A percentile compares a stretch with the other conserved stretches of the same genome.
These are phyloP conservation scores for Zanthoxylum bungeanum DNA, from an alignment of 345 rosid genomes.

Conservation along the genomic window DNA sequence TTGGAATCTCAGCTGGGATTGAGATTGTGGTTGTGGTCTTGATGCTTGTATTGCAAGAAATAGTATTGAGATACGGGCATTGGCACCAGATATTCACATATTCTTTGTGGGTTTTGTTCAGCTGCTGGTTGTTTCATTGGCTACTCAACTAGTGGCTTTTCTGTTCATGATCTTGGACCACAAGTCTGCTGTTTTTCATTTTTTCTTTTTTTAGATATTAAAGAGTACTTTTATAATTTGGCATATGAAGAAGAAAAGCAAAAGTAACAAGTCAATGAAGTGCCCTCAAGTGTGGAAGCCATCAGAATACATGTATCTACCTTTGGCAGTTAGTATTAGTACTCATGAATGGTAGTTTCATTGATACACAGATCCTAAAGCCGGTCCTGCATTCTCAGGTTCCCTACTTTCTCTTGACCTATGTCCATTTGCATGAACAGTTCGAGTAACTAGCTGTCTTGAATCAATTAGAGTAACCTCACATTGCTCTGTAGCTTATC, in stretches of 20 bases:
- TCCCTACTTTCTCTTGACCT: neutral
- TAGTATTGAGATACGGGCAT: constrained; percentile 48
- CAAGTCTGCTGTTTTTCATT: constrained; percentile 37
- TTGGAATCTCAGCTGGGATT: constrained; percentile 64
- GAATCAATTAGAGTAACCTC: neutral
- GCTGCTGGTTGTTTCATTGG: constrained; percentile 74
- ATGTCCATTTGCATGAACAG: neutral
- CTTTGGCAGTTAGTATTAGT: constrained; percentile 72
- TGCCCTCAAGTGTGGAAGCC: constrained; percentile 88
- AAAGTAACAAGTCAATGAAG: constrained; percentile 44
- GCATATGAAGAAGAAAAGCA: neutral
- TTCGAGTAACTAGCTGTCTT: neutral
- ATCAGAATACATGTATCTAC: constrained; percentile 68
- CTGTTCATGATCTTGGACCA: constrained; percentile 67
- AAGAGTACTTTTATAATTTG: neutral
- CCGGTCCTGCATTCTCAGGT: constrained; percentile 81
- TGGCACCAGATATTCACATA: constrained; percentile 87
- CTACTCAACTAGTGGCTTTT: constrained; percentile 69
- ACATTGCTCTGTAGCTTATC: neutral
- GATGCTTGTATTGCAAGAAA: constrained; percentile 85
- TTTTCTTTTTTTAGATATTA: neutral
- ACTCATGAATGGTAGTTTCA: constrained; percentile 83
- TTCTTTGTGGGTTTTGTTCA: constrained; percentile 77
- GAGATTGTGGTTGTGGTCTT: constrained; percentile 79
- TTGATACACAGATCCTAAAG: constrained; percentile 77